Evolutionary conservation across 495 filamentous ascomycete species (phyloP).

Genomic region (Choiromyces venosus): DNA sequence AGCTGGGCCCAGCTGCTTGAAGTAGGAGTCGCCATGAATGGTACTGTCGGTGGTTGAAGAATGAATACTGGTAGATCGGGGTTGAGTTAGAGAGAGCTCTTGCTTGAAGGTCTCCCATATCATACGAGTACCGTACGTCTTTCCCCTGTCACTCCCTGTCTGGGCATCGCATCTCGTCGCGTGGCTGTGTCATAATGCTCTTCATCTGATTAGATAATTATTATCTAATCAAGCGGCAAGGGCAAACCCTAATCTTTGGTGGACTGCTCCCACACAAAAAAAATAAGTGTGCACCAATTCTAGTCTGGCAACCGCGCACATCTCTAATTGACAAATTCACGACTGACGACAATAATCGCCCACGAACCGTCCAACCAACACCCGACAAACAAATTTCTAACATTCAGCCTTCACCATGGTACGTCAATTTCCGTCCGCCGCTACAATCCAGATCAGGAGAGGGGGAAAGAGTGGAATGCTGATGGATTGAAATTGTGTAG

Average conservation of each 20-base stretch:
- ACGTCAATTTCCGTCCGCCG: slow-evolving; percentile 40
- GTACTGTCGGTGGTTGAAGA: not conserved
- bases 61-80: not conserved
- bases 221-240: not conserved
- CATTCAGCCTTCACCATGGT: slow-evolving; percentile 47
- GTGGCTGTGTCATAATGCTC: not conserved
- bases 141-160: not conserved
- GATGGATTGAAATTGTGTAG: slow-evolving; percentile 20
- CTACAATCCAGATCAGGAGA: slow-evolving; percentile 16
- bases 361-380: slow-evolving; percentile 39
- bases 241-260: not conserved
- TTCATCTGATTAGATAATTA: not conserved
- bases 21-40: slow-evolving; percentile 63
- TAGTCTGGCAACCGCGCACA: not conserved
- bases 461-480: slow-evolving; percentile 23
- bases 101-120: not conserved
- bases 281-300: not conserved
- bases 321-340: slow-evolving; percentile 30
- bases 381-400: not conserved
- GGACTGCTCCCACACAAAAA: not conserved
- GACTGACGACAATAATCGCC: slow-evolving; percentile 42
- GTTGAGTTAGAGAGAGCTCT: not conserved
- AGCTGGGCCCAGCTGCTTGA: slow-evolving; percentile 91
- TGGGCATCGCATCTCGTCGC: not conserved
- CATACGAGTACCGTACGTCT: too few relatives aligned